phyloP scores from a whole-genome alignment of 2,329 filamentous ascomycete species.

The Fusarium chaquense region DNA sequence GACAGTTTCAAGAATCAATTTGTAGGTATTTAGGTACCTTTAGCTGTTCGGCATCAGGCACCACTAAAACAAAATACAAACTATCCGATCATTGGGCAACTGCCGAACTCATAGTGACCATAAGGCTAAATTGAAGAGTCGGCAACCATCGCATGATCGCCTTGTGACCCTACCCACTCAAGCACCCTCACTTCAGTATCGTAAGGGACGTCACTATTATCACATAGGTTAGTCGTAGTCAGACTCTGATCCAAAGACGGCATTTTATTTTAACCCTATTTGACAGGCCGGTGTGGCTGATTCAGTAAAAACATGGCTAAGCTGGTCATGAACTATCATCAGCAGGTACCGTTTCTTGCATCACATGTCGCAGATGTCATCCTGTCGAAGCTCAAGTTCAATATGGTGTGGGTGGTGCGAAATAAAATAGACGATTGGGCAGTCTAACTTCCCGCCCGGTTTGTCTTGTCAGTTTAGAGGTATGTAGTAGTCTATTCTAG shows the following conservation, averaged over 20 bases:
- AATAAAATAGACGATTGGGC: constrained; percentile 23
- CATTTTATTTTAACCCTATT: background rate
- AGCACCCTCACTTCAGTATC: background rate
- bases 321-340: constrained; percentile 34
- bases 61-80: background rate
- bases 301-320: constrained; percentile 14
- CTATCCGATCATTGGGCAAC: background rate
- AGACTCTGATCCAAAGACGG: background rate
- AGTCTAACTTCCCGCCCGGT: constrained; percentile 20
- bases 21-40: background rate
- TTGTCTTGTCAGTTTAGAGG: background rate
- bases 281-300: constrained; percentile 14
- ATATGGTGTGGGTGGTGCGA: background rate
- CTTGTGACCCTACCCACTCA: background rate
- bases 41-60: background rate
- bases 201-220: constrained; percentile 4
- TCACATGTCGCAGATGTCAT: constrained; percentile 30
- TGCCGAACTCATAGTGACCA: background rate
- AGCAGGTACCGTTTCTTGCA: constrained; percentile 29
- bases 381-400: constrained; percentile 8
- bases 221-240: background rate
- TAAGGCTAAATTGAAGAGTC: background rate
- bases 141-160: background rate
- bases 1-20: background rate
- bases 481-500: background rate